Evolutionary conservation across 768 basidiomycete genomes (phyloP), one percentile per base, ranked within the genome.

Genomic region (Tylopilus vinaceipallidus): DNA sequence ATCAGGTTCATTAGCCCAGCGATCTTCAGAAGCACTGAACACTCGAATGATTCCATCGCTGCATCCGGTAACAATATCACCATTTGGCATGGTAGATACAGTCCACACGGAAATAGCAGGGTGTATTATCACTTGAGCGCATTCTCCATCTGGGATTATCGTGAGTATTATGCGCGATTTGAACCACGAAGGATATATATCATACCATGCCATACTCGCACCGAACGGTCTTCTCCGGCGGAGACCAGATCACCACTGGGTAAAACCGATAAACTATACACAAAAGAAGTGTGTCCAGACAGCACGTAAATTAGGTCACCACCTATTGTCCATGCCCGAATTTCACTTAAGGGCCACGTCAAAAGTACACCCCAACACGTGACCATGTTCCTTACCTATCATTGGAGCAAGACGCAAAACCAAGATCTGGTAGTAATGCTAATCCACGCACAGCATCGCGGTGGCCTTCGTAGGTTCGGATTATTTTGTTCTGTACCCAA

Each of bases 91-190:
- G 6, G 84, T 78, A 1, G 90, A 84, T 14, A 95, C 91, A 3
- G 89, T 73, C 97, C 97, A 99, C 2, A 99, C 91, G n/a, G 95
- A 98, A 48, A 95, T 91, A 8, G 92, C 92, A 7, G 97, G 94
- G 62, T 97, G 93, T 10, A 90, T 80, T 52, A 99, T 83, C 10
- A 87, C 88, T 68, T 99, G 95, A 6, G 79, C 69, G 57, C 90
- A 90, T 67, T 93, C 90, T 13, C 91, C 94, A 56, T 92, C 95
- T 91, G 56, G 27, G 33, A 40, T 52, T 17, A 32, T 36, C 37
- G 37, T 36, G 23, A 17, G 45, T 44, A 49, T 38, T 39, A 55
- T 17, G 45, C 22, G 40, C 34, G 38, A 24, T 34, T n/a, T 9
- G 20, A 16, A 45, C 30, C 6, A 19, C 19, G 37, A 27, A 32